phyloP scores from a whole-genome alignment of 2,329 filamentous ascomycete species.

The Shiraia sp. region DNA sequence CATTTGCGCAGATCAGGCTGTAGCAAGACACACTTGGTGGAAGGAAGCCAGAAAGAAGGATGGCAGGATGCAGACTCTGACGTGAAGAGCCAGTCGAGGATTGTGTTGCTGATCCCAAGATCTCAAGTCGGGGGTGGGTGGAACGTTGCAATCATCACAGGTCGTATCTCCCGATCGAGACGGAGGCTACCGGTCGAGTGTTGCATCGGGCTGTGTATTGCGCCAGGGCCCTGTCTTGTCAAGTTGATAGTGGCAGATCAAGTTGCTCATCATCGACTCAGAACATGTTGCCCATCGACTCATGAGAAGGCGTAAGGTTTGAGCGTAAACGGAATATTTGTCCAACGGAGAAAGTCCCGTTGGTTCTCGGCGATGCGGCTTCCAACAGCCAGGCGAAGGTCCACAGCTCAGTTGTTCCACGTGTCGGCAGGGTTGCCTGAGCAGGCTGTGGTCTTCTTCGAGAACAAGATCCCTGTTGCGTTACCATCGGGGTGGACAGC shows the following conservation, averaged over 20 bases:
- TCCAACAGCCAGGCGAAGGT: slow-evolving; percentile 27
- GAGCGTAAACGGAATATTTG: slow-evolving; percentile 8
- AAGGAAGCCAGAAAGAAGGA: too few relatives aligned
- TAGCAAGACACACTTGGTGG: too few relatives aligned
- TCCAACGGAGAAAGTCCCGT: slow-evolving; percentile 16
- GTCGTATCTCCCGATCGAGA: slow-evolving; percentile 27
- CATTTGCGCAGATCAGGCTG: slow-evolving; percentile 25
- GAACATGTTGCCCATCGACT: slow-evolving; percentile 8
- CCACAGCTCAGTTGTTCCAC: slow-evolving; percentile 35
- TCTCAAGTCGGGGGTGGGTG: slow-evolving; percentile 19
- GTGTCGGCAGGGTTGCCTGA: slow-evolving; percentile 41
- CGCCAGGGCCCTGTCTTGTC: slow-evolving; percentile 19
- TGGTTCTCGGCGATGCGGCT: slow-evolving; percentile 22
- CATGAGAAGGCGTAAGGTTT: slow-evolving; percentile 9
- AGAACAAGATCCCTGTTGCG: slow-evolving; percentile 37
- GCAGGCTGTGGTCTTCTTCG: slow-evolving; percentile 31
- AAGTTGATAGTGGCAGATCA: too few relatives aligned
- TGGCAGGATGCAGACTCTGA: slow-evolving; percentile 13
- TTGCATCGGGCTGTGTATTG: slow-evolving; percentile 21
- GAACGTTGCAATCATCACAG: slow-evolving; percentile 33
- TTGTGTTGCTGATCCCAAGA: slow-evolving; percentile 7
- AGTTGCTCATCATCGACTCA: too few relatives aligned
- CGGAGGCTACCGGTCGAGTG: slow-evolving; percentile 32
- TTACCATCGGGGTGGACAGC: slow-evolving; percentile 42
- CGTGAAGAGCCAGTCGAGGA: slow-evolving; percentile 9